phyloP scores from a whole-genome alignment of 306 rosid species.

The Chamaecrista fasciculata region DNA sequence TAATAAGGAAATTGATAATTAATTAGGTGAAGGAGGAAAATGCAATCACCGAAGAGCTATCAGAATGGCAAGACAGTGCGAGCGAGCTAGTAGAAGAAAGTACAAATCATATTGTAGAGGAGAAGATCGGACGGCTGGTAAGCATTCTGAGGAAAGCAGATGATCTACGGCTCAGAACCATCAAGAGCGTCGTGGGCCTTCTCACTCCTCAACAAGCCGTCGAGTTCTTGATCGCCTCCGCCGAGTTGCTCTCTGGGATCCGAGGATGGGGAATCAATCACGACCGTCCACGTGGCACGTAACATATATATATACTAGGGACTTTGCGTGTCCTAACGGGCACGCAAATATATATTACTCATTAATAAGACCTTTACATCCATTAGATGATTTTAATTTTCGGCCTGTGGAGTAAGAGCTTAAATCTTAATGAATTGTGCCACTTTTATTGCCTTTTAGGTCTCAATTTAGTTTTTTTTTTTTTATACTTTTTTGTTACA shows the following conservation, averaged over 20 bases:
- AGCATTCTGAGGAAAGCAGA: conserved; percentile 62
- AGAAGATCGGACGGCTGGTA: conserved; percentile 43
- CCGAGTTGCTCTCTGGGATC: conserved; percentile 68
- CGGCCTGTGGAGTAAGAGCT: no score
- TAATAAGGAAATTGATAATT: no score
- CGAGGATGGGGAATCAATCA: conserved; percentile 68
- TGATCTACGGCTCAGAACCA: conserved; percentile 66
- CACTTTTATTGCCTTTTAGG: no score
- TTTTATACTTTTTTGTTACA: no score
- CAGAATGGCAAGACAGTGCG: conserved; percentile 83
- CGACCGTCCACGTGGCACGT: conserved; percentile 42
- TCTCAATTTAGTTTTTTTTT: no score
- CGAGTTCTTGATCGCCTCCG: conserved; percentile 70
- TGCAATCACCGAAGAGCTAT: conserved; percentile 65
- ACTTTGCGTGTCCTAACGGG: no score
- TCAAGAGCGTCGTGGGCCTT: conserved; percentile 54
- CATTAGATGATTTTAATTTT: no score
- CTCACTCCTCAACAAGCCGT: conserved; percentile 71
- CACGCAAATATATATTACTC: no score
- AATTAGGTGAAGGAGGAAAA: conserved; percentile 91
- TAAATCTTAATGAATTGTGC: no score
- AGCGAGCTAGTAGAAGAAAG: conserved; percentile 46
- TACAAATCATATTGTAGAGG: conserved; percentile 30
- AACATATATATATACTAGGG: no score
- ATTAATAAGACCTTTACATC: no score